phyloP scores from a whole-genome alignment of 352 stramenopile species.

The Plasmopara muralis region DNA sequence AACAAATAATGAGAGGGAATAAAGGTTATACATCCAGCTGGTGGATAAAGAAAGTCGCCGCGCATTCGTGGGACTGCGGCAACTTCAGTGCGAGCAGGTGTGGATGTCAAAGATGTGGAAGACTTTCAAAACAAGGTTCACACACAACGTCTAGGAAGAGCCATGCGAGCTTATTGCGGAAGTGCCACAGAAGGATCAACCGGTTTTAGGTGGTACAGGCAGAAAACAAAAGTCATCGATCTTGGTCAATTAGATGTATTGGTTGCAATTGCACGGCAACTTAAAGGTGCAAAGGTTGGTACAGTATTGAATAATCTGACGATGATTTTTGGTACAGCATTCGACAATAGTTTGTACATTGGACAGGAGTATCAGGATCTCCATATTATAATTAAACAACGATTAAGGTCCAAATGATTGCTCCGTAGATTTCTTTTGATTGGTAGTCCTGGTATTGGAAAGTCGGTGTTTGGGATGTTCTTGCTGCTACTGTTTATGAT shows the following conservation, averaged over 20 bases:
- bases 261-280: background rate
- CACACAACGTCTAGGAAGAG: too few species aligned
- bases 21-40: too few species aligned
- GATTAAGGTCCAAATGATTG: background rate
- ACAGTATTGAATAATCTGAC: background rate
- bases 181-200: too few species aligned
- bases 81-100: too few species aligned
- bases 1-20: too few species aligned
- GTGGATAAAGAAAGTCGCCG: too few species aligned
- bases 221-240: background rate
- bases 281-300: background rate
- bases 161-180: too few species aligned
- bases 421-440: slow-evolving; percentile 8
- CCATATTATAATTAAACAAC: background rate
- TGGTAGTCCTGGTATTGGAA: slow-evolving; percentile 15
- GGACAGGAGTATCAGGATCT: background rate
- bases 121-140: too few species aligned
- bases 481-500: slow-evolving; percentile 18
- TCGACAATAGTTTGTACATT: background rate
- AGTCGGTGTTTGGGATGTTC: slow-evolving; percentile 20
- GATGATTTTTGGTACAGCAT: background rate
- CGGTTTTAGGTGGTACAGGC: slow-evolving; percentile 1
- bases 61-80: too few species aligned
- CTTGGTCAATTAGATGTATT: background rate
- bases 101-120: too few species aligned